Evolutionary conservation across 2,329 filamentous ascomycete genomes (phyloP), one percentile per base, ranked within the genome.

Genomic region (Penicillium sp.): DNA sequence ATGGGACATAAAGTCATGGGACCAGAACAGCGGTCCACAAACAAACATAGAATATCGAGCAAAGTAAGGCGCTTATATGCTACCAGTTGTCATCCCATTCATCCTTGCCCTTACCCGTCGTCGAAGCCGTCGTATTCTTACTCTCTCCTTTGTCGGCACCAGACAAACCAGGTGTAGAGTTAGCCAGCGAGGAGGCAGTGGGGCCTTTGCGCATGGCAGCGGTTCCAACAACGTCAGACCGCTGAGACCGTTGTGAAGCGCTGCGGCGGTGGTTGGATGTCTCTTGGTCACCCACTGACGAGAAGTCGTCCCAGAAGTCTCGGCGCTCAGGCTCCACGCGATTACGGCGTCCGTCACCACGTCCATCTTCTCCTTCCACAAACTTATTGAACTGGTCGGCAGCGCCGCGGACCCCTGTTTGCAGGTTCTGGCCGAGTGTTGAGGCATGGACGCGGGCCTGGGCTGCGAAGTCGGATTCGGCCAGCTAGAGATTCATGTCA

Each of bases 261-360:
- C 64, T 62, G 48, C 69, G 58, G 34, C 66, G 55, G 58, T 69
- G 61, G 18, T 51, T 61, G 20, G 61, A 40, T 57, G 62, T 37
- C 26, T 71, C 63, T 53, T 72, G 57, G 20, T 57, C 58, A 0
- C 85, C 88, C 26, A 88, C 74, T 29, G 83, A 85, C 0, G 91
- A 88, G 74, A 97, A 96, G 64, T 89, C 88, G 71, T 96, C 92
- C 92, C 92, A 97, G 75, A 96, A 96, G 64, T 89, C 88, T 71
- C 88, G 88, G 74, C 87, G 89, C 58, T 86, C 84, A 8, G 83
- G 83, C 73, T 88, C 81, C 79, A 71, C 65, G 6, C 69, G 69
- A 29, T 70, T 68, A n/a, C 68, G 63, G 10, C 56, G 38, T 55
- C 53, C 81, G 67, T 86, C 81, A 50, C 85, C 67, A 32, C 66